Evolutionary conservation across 2,329 filamentous ascomycete genomes (phyloP).

Genomic region (Xylariaceae sp.): DNA sequence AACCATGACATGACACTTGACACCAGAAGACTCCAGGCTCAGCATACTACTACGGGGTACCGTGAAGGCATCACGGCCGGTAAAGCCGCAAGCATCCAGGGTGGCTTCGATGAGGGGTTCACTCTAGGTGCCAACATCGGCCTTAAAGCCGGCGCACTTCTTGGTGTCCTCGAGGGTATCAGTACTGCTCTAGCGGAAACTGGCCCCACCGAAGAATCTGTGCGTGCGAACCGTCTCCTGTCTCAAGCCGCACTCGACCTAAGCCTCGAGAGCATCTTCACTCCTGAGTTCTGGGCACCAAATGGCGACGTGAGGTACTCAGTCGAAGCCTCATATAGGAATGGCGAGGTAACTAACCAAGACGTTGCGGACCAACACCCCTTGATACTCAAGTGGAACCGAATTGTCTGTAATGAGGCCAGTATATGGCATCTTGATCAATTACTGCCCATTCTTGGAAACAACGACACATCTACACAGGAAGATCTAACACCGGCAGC

Average conservation of each 20-base stretch:
- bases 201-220: conserved; percentile 31
- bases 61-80: conserved; percentile 81
- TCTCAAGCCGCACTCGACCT: conserved; percentile 64
- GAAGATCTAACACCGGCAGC: background rate
- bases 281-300: conserved; percentile 66
- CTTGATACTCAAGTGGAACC: conserved; percentile 66
- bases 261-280: conserved; percentile 67
- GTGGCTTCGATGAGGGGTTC: conserved; percentile 91
- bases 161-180: conserved; percentile 80
- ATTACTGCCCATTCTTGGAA: conserved; percentile 19
- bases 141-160: conserved; percentile 71
- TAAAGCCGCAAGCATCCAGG: conserved; percentile 79
- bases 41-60: conserved; percentile 86
- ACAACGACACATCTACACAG: background rate
- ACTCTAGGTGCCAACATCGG: conserved; percentile 83
- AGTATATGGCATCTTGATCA: conserved; percentile 42
- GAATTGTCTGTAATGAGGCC: conserved; percentile 49
- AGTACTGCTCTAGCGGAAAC: conserved; percentile 51
- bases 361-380: conserved; percentile 73
- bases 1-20: conserved; percentile 59
- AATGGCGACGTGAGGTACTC: conserved; percentile 76
- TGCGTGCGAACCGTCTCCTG: conserved; percentile 45
- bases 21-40: conserved; percentile 73
- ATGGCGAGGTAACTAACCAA: conserved; percentile 51
- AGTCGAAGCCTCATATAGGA: conserved; percentile 45